Percentiles rank a stretch among this genome's conserved stretches.
These are phyloP conservation scores for Phytopythium boreale DNA, from an alignment of 352 stramenopile species.

Conservation along the genomic window DNA sequence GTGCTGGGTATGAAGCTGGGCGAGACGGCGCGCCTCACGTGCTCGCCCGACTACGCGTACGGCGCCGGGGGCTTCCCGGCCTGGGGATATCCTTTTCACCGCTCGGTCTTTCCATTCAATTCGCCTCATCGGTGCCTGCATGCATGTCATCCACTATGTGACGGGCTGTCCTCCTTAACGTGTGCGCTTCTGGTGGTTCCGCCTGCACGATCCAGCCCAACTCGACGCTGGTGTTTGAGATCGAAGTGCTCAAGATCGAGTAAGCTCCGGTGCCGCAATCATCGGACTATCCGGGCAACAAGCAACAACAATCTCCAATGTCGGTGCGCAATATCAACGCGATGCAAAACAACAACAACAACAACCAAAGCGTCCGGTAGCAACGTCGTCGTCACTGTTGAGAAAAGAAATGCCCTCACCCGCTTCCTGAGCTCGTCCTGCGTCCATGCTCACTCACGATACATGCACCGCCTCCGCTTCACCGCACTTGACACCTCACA, in stretches of 20 bases:
- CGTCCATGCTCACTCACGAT: conserved; percentile 1
- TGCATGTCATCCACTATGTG: not conserved
- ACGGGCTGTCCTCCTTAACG: conserved; percentile 33
- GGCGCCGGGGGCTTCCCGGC: conserved; percentile 89
- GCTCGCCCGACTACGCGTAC: conserved; percentile 95
- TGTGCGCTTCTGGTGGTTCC: not conserved
- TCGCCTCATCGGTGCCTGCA: conserved; percentile 11
- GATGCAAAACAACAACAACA: not conserved
- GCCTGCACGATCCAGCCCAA: conserved; percentile 90
- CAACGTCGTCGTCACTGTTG: not conserved
- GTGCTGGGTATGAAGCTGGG: conserved; percentile 86
- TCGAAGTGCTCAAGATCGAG: conserved; percentile 86
- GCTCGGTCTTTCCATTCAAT: no score
- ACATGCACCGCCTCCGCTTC: not conserved
- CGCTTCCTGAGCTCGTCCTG: not conserved
- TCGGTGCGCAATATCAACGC: not conserved
- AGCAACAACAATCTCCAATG: not conserved
- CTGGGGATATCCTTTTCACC: conserved; percentile 86
- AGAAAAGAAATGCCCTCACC: not conserved
- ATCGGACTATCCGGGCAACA: not conserved
- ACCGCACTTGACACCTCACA: not conserved
- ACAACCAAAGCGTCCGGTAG: not conserved
- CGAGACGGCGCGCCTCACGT: conserved; percentile 90
- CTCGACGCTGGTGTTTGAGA: conserved; percentile 90
- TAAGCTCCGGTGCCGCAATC: conserved; percentile 18